Conservation (phyloP, 2,329 filamentous ascomycete species). For the Penicillium oxalicum region DNA sequence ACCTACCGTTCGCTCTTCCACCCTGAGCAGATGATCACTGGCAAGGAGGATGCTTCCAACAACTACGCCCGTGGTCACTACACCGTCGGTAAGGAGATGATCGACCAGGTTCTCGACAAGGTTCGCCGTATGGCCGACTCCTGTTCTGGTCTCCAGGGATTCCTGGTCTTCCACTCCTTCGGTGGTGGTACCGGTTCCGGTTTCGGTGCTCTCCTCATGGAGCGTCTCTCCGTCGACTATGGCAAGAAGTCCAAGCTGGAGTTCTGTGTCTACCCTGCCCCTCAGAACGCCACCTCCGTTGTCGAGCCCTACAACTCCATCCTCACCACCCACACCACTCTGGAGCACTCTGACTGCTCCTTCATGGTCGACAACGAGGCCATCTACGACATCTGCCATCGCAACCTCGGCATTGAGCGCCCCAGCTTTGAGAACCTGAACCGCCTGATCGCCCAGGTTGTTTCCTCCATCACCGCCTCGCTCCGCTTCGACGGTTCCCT, state of each 20-base stretch:
- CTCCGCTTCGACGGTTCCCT: constrained; percentile 98
- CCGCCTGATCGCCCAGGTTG: constrained; percentile 96
- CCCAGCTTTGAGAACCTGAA: constrained; percentile 99
- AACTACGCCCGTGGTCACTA: constrained; percentile 99
- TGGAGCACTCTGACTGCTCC: constrained; percentile 98
- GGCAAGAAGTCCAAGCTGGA: constrained; percentile 99
- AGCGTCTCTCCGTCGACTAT: constrained; percentile 97
- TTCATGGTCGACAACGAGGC: constrained; percentile 99
- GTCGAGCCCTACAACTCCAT: constrained; percentile 99
- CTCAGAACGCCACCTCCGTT: constrained; percentile 92
- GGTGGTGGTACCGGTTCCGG: constrained; percentile 98
- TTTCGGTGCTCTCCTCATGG: constrained; percentile 97
- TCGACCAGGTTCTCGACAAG: constrained; percentile 96
- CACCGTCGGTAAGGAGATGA: constrained; percentile 98
- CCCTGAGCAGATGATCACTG: constrained; percentile 98
- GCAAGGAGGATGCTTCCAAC: constrained; percentile 99
- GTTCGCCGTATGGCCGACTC: constrained; percentile 95
- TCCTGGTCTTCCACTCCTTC: constrained; percentile 99
- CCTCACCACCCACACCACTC: constrained; percentile 95
- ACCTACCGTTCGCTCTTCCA: constrained; percentile 96
- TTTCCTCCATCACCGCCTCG: constrained; percentile 96
- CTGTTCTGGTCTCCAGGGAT: constrained; percentile 96
- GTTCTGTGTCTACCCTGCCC: constrained; percentile 98
- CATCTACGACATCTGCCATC: constrained; percentile 98
- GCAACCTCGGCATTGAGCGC: constrained; percentile 93